A percentile compares a stretch with the other conserved stretches of the same genome.
Conservation (phyloP, 805 yeast species). For the Tanozyma kutaoensis region DNA sequence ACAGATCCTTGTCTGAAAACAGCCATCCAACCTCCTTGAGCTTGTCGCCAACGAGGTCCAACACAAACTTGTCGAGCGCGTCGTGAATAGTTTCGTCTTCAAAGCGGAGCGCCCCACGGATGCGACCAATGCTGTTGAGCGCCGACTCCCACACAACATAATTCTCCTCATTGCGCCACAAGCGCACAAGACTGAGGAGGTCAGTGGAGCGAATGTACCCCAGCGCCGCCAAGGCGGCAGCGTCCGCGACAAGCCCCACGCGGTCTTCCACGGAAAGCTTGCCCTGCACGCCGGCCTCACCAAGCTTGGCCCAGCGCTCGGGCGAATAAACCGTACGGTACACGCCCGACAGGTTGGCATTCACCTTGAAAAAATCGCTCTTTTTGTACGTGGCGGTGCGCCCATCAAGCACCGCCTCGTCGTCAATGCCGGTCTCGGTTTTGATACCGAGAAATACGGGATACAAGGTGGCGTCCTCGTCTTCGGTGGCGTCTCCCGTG, state of each 20-base stretch:
- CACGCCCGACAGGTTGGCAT: conserved; percentile 63
- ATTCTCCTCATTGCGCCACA: conserved; percentile 46
- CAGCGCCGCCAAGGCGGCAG: conserved; percentile 54
- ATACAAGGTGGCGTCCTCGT: conserved; percentile 56
- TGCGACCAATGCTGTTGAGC: conserved; percentile 30
- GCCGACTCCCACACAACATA: conserved; percentile 62
- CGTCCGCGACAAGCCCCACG: conserved; percentile 73
- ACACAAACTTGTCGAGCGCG: conserved; percentile 25
- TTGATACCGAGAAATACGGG: conserved; percentile 61
- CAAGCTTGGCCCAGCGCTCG: conserved; percentile 58
- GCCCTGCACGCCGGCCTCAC: conserved; percentile 43
- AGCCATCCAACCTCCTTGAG: conserved; percentile 37
- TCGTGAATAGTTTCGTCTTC: conserved; percentile 32
- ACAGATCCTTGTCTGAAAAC: conserved; percentile 41
- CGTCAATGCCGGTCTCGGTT: conserved; percentile 47
- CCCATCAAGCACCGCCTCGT: conserved; percentile 37
- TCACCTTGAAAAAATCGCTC: conserved; percentile 52
- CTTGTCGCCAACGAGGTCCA: too few species aligned
- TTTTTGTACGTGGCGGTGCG: conserved; percentile 25
- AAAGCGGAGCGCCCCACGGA: conserved; percentile 42
- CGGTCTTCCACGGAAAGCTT: conserved; percentile 63
- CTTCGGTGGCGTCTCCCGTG: conserved; percentile 66
- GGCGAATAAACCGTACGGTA: conserved; percentile 61
- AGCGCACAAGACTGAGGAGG: conserved; percentile 43
- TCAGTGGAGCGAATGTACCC: conserved; percentile 54